Evolutionary conservation across 23 red algal species (phyloP).

Genomic region (Gracilaria gracilis): DNA sequence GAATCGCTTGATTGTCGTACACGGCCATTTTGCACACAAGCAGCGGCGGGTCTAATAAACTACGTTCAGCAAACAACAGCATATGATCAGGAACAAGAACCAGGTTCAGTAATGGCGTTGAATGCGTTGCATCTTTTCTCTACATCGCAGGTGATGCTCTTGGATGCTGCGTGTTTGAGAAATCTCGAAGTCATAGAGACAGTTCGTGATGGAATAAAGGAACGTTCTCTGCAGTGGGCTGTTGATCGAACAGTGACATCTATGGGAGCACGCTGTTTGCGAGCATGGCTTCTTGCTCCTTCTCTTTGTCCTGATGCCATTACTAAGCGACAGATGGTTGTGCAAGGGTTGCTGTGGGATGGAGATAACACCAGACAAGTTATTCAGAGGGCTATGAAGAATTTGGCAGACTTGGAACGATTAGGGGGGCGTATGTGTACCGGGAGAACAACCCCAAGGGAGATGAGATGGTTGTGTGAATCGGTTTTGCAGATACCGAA

Average conservation of each 20-base stretch:
- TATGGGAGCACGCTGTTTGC: conserved; percentile 83
- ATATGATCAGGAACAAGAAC: not conserved
- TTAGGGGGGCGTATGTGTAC: conserved; percentile 78
- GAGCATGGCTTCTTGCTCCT: conserved; percentile 85
- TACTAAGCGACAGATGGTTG: conserved; percentile 55
- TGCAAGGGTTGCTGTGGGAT: conserved; percentile 53
- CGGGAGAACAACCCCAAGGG: conserved; percentile 71
- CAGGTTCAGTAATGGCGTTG: not conserved
- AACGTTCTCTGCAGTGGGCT: conserved; percentile 82
- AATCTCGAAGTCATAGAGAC: conserved; percentile 87
- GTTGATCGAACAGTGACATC: conserved; percentile 84
- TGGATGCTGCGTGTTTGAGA: conserved; percentile 80
- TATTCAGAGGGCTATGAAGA: conserved; percentile 45
- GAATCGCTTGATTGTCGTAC: conserved; percentile 68
- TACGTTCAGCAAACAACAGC: conserved; percentile 31
- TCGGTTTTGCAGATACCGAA: conserved; percentile 69
- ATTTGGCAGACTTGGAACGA: conserved; percentile 81
- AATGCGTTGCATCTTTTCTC: conserved; percentile 39
- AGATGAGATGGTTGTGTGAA: conserved; percentile 79
- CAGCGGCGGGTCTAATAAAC: conserved; percentile 32
- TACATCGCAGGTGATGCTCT: conserved; percentile 29
- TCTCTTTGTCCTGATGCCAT: conserved; percentile 41
- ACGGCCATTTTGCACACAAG: conserved; percentile 40
- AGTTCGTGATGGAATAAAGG: conserved; percentile 73
- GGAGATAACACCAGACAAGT: conserved; percentile 13